Base-by-base conservation (phyloP, 305 asterid genomes). In the Fraxinus paxiana region DNA sequence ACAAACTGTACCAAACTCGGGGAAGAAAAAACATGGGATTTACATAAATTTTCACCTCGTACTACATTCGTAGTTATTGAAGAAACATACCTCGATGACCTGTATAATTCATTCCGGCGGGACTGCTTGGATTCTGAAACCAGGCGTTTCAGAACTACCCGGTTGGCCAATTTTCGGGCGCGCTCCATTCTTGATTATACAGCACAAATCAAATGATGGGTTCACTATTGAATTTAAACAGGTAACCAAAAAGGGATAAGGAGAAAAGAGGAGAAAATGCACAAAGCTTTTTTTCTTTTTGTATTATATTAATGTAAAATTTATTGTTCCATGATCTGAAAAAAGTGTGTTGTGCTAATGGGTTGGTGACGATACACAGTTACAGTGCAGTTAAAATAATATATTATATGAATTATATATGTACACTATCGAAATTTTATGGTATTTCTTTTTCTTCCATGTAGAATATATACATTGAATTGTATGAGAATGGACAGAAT, bases 131-230 rank as follows among this genome's bases (percentile, higher is more conserved):
- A 84, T 73, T 91, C 86, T 12, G 98, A 93, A 34, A 91, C 84
- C 76, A 94, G 84, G 43, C 98, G 97, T 61, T 84, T 80, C 83
- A 92, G 91, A 80, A 94, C 88, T 4, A 94, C 95, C 76, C 88
- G 61, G 95, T 89, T 90, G 12, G 96, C 97, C 30, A 94, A 87
- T 77, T 91, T 94, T 72, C 98, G 87, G 5, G 98, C 97, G 6
- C 97, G 94, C 84, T 94, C 98, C 98, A 94, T 87, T 12, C 20
- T 56, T 2, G 34, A 17, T 9, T 61, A 2, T 12, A 31, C 10
- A 75, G 33, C 10, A 51, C 70, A 17, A 20, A 38, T 3, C 33
- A 61, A 22, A 61, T 61, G 31, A 61, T 22, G 71, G 26, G 13
- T 22, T 0, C 15, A 7, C 1, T 30, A 33, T 73, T 73, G 38